Percentiles rank a stretch among this genome's conserved stretches.
Evolutionary conservation across 2,329 filamentous ascomycete genomes (phyloP).

Genomic region (Periglandula ipomoeae): DNA sequence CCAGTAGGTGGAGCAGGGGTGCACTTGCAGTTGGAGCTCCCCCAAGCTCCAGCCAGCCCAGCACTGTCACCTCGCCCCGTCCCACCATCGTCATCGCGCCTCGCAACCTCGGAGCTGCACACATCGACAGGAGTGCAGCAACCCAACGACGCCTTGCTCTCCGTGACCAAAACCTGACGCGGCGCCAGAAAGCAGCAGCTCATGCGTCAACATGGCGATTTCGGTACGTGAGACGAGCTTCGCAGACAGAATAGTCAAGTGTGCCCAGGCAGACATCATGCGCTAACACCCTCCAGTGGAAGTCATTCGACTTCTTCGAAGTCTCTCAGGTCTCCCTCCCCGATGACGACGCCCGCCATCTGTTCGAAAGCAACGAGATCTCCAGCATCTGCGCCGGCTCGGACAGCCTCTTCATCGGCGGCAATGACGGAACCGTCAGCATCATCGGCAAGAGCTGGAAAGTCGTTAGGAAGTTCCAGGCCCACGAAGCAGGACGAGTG

Average conservation of each 20-base stretch:
- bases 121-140: background rate
- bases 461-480: conserved; percentile 75
- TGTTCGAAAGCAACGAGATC: conserved; percentile 76
- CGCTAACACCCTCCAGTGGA: conserved; percentile 57
- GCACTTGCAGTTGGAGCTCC: background rate
- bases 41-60: background rate
- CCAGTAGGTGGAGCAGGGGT: too few relatives aligned
- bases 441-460: conserved; percentile 86
- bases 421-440: conserved; percentile 74
- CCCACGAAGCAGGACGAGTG: conserved; percentile 70
- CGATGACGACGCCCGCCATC: conserved; percentile 67
- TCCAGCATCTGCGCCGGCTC: conserved; percentile 79
- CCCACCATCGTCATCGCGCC: conserved; percentile 24
- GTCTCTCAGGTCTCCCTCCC: conserved; percentile 73
- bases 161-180: background rate
- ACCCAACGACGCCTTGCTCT: background rate
- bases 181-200: conserved; percentile 1
- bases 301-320: conserved; percentile 99
- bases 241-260: too few relatives aligned
- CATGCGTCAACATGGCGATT: conserved; percentile 26
- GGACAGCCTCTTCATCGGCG: conserved; percentile 82
- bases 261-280: too few relatives aligned
- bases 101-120: background rate
- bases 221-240: conserved; percentile 17
- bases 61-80: conserved; percentile 3